These are phyloP conservation scores for Fusarium sp. DNA, from an alignment of 2,329 filamentous ascomycete species.

Conservation along the genomic window DNA sequence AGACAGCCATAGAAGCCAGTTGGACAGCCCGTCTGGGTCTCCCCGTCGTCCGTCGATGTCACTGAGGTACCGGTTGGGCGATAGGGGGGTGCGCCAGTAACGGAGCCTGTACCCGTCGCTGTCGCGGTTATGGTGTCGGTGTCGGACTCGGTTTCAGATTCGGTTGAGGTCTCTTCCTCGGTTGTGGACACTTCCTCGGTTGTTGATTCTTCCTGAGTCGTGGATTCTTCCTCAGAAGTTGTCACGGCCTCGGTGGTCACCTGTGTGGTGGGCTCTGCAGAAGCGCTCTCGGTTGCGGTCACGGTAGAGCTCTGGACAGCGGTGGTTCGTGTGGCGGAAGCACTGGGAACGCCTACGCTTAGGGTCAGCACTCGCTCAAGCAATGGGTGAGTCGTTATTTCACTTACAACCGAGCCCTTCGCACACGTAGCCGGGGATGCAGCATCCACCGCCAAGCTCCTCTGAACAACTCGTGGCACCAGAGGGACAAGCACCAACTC, in stretches of 20 bases:
- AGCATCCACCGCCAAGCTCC: constrained; percentile 81
- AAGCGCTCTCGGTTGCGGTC: constrained; percentile 56
- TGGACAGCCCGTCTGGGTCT: constrained; percentile 74
- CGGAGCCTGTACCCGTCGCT: constrained; percentile 55
- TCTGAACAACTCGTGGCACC: constrained; percentile 77
- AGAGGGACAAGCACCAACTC: constrained; percentile 72
- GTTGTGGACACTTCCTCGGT: not conserved
- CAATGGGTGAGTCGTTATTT: not conserved
- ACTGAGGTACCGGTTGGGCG: constrained; percentile 60
- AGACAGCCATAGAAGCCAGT: constrained; percentile 94
- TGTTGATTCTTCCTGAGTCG: constrained; percentile 15
- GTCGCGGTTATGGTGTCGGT: constrained; percentile 18
- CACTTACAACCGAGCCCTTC: constrained; percentile 78
- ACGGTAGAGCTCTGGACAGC: constrained; percentile 47
- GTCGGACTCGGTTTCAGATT: constrained; percentile 38
- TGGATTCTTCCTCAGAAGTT: constrained; percentile 36
- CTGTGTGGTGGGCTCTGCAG: constrained; percentile 56
- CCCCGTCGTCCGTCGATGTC: constrained; percentile 48
- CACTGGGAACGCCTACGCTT: constrained; percentile 52
- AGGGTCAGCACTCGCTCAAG: constrained; percentile 18
- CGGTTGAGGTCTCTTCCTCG: constrained; percentile 5
- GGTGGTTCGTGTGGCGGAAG: constrained; percentile 47
- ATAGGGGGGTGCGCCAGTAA: constrained; percentile 62
- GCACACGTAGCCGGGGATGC: constrained; percentile 80
- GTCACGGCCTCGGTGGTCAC: constrained; percentile 55